Base-by-base conservation (phyloP, 2,329 filamentous ascomycete species). In the Aspergillus ochraceus region DNA sequence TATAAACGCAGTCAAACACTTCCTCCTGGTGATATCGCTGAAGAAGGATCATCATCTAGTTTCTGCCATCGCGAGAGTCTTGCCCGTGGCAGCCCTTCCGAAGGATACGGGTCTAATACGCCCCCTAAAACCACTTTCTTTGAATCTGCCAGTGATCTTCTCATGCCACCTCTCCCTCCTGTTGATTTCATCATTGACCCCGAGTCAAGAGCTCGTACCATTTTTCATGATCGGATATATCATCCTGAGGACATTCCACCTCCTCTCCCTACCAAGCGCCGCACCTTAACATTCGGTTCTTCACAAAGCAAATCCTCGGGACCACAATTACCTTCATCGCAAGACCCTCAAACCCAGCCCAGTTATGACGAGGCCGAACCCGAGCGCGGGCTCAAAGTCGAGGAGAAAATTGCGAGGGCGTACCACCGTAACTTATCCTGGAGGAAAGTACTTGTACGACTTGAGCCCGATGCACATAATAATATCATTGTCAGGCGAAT, bases 381-480 rank as follows among this genome's bases (percentile, higher is more conserved):
- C 51, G 66, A 68, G 51, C 73, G 70, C 55, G 77, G 76, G 64
- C 93, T 98, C 87, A 91, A 90, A 63, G 92, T 98, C 0, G 95
- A 99, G 75, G 95, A 99, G 75, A 98, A 97, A 77, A 99, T 99
- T 66, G 95, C 95, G 1, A 86, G 95, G 51, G 95, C 92, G 14
- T 99, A 99, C 77, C 95, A 99, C 74, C 87, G 88, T 12, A 92
- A 92, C 64, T 79, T 99, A 20, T 91, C 91, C 1, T 99, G 95
- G 95, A 90, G 95, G 50, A 99, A 99, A 74, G 95, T 99, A 1
- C 85, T 99, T 4, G 95, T 99, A 14, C 90, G 95, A 56, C 83
- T 99, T 2, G 94, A 99, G 73, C 95, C 95, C 0, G 95, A 99
- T 76, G 95, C 95, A 0, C 95, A 99, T 79, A 99, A 99, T 77